Base-by-base conservation (phyloP, 768 basidiomycete species). In the Termitomyces bulborhizus region DNA sequence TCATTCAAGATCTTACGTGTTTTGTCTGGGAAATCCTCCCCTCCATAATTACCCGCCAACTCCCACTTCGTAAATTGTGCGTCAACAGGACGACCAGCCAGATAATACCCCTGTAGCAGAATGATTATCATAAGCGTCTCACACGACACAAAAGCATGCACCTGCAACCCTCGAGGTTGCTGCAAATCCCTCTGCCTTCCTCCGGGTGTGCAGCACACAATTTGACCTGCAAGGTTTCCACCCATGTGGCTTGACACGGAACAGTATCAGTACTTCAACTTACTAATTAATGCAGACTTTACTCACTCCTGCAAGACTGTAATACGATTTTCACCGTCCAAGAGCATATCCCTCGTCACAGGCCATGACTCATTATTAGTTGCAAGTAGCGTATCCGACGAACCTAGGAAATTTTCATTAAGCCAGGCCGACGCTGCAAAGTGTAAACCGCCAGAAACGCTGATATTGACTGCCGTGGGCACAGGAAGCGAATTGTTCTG, bases 191-290 rank as follows among this genome's bases (percentile, higher is more conserved):
- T 42, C 41, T 61, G 60, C 6, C 60, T 55, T 18, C 60, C 60
- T 12, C 60, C 60, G 7, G 60, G 60, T 6, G 60, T 61, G 39
- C 60, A 61, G 26, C 60, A 61, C 11, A 61, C 60, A 36, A 61
- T 37, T n/a, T 61, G 60, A 8, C 60, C 60, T 13, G 60, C 60
- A 18, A 61, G 53, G n/a, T 61, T 61, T 41, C 57, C 57, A 4
- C 60, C 60, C 60, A 61, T 61, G 47, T 61, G 57, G n/a, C 60
- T 61, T 32, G 2, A 50, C 26, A 43, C 16, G 6, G 9, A 24
- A 7, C 11, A 7, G 27, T 3, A 13, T 57, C 24, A 24, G 41
- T 13, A 41, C 8, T 9, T 16, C 4, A 12, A 8, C 9, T 21
- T 29, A 40, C 2, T 7, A 6, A 52, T 3, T 9, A 27, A 27